Conservation (phyloP, 345 rosid species). For the Eucalyptus brandiana region DNA sequence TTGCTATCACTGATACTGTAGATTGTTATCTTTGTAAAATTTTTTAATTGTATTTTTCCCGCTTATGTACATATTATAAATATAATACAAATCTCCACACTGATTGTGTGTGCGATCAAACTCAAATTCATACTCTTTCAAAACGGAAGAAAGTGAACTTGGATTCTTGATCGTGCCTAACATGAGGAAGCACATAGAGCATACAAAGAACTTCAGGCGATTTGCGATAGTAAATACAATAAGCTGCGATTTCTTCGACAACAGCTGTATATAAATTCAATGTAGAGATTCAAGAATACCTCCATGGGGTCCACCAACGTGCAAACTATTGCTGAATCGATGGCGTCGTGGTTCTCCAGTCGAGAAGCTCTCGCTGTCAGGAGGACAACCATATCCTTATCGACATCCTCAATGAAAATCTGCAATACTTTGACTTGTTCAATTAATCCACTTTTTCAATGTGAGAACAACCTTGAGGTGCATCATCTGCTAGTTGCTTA, state of each 20-base stretch:
- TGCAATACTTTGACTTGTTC: background rate
- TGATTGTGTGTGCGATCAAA: too few species aligned
- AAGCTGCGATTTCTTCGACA: background rate
- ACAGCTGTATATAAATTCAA: background rate
- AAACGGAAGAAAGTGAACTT: constrained; percentile 23
- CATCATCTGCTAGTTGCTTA: background rate
- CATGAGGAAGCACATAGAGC: background rate
- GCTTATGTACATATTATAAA: too few species aligned
- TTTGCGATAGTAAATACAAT: background rate
- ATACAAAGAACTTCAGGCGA: background rate
- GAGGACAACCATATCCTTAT: constrained; percentile 19
- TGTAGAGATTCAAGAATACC: background rate
- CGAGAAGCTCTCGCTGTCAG: constrained; percentile 28
- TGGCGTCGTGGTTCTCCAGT: constrained; percentile 30
- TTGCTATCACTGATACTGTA: too few species aligned
- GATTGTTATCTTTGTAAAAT: too few species aligned
- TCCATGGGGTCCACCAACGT: constrained; percentile 23
- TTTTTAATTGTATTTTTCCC: too few species aligned
- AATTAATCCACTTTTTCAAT: background rate
- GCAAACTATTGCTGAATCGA: constrained; percentile 19
- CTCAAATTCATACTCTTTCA: too few species aligned
- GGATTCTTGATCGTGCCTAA: constrained; percentile 21
- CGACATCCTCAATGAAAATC: constrained; percentile 16
- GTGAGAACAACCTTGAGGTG: constrained; percentile 6
- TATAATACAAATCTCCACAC: too few species aligned